Base-by-base conservation (phyloP, 2,329 filamentous ascomycete species). In the Beauveria australis region DNA sequence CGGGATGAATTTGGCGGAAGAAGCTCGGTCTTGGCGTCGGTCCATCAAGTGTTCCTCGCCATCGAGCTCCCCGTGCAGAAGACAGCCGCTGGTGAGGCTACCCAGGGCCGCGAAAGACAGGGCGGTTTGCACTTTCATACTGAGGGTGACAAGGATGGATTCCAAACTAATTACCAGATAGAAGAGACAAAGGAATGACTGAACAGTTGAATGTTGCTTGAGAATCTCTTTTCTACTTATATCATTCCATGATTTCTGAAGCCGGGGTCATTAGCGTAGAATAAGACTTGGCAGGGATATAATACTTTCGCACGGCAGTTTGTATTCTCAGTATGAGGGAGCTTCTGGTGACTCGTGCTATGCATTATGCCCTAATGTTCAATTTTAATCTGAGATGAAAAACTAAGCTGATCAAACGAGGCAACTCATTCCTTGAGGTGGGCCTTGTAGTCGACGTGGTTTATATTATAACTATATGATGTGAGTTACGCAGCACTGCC, bases 51-150 rank as follows among this genome's bases (percentile, higher is more conserved):
- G 51, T 24, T 62, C 54, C 52, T 63, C 63, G 22, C 47, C 53
- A 19, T 68, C 65, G 10, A 66, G 63, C 62, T 78, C 75, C 49
- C 73, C 70, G n/a, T 73, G 70, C 51, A 76, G 67, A 16, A 77
- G 72, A 61, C 80, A 70, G 30, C 67, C 65, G n/a, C 66, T 66
- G 49, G 67, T 56, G 4, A 64, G 62, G 24, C 63, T 53, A 48
- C 65, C 63, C 47, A 70, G 63, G 47, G 64, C 59, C 22, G 66
- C 62, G 30, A 69, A 57, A 40, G 59, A 57, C 28, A 59, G 26
- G 41, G 53, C 59, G 43, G 66, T 61, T 28, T 58, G 60, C 53
- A 69, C 58, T 67, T 71, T 73, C 71, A 73, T 73, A 18, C 18
- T 61, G 26, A 9, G 5, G 22, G 24, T 16, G 22, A 26, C 22